phyloP scores from a whole-genome alignment of 768 basidiomycete species.

The Tricholoma furcatifolium region DNA sequence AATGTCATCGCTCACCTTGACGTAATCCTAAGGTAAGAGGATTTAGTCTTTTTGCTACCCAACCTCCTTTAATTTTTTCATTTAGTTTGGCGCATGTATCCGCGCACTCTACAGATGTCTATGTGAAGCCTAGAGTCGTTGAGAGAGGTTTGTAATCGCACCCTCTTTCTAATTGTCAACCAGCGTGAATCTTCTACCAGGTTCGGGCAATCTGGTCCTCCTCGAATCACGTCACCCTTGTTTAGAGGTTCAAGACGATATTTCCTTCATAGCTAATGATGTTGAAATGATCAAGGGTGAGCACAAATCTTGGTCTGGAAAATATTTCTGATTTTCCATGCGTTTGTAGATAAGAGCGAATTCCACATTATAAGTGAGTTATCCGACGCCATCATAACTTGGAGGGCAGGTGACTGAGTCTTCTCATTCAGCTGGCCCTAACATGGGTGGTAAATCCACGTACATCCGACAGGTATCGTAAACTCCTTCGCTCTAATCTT shows the following conservation, averaged over 20 bases:
- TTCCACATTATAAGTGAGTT: constrained; percentile 90
- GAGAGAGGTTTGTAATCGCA: constrained; percentile 61
- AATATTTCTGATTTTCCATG: not conserved
- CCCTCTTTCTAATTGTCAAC: not conserved
- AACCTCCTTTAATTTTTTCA: not conserved
- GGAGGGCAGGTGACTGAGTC: not conserved
- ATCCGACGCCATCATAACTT: not conserved
- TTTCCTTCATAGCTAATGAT: constrained; percentile 95
- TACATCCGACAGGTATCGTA: constrained; percentile 81
- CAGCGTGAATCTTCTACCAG: constrained; percentile 32
- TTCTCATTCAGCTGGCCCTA: constrained; percentile 74
- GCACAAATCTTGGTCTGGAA: constrained; percentile 10
- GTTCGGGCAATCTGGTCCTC: constrained; percentile 76
- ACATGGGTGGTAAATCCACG: constrained; percentile 99
- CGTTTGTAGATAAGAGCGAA: constrained; percentile 68
- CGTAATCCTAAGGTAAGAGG: constrained; percentile 78
- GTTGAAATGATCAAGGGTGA: constrained; percentile 89
- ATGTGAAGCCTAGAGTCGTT: constrained; percentile 79
- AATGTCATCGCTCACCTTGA: constrained; percentile 86
- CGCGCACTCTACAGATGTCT: constrained; percentile 80
- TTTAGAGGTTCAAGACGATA: constrained; percentile 92
- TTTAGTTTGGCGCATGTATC: constrained; percentile 92
- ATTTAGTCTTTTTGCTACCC: not conserved
- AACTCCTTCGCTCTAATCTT: not conserved
- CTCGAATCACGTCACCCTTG: constrained; percentile 93